Percentiles rank a stretch among this genome's conserved stretches.
Evolutionary conservation across 805 yeast genomes (phyloP).

Genomic region (Metschnikowia cubensis): DNA sequence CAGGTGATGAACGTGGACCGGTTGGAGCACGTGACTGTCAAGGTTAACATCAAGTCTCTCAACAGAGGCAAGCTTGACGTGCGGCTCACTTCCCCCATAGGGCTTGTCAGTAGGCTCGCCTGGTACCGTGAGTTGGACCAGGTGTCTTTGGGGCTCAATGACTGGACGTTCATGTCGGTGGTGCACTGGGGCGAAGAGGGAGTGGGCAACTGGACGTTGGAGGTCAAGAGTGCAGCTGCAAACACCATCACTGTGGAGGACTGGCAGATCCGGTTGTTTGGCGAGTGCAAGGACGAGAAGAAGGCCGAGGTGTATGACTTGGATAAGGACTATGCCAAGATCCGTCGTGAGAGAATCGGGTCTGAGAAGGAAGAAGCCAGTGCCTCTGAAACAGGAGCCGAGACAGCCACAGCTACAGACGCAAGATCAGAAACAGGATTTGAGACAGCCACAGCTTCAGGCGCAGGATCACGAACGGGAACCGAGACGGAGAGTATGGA

Average conservation of each 20-base stretch:
- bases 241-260: slow-evolving; percentile 41
- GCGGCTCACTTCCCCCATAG: slow-evolving; percentile 68
- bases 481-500: not conserved
- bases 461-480: not conserved
- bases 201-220: slow-evolving; percentile 76
- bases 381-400: not conserved
- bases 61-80: slow-evolving; percentile 69
- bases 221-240: slow-evolving; percentile 46
- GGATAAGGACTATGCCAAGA: slow-evolving; percentile 44
- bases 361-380: slow-evolving; percentile 25
- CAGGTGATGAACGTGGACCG: slow-evolving; percentile 57
- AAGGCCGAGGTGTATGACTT: slow-evolving; percentile 57
- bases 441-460: slow-evolving; percentile 4
- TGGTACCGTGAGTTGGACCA: slow-evolving; percentile 58
- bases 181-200: slow-evolving; percentile 95
- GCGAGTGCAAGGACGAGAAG: slow-evolving; percentile 64
- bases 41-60: slow-evolving; percentile 62
- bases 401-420: not conserved
- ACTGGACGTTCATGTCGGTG: slow-evolving; percentile 96
- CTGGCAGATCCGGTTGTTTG: slow-evolving; percentile 83
- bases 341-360: too few species aligned
- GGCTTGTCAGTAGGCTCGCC: slow-evolving; percentile 71
- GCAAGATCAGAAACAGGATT: not conserved
- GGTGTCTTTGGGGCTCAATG: slow-evolving; percentile 53
- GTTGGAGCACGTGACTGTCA: slow-evolving; percentile 83